Evolutionary conservation across 805 yeast genomes (phyloP).

Genomic region (Geotrichum ghanense): DNA sequence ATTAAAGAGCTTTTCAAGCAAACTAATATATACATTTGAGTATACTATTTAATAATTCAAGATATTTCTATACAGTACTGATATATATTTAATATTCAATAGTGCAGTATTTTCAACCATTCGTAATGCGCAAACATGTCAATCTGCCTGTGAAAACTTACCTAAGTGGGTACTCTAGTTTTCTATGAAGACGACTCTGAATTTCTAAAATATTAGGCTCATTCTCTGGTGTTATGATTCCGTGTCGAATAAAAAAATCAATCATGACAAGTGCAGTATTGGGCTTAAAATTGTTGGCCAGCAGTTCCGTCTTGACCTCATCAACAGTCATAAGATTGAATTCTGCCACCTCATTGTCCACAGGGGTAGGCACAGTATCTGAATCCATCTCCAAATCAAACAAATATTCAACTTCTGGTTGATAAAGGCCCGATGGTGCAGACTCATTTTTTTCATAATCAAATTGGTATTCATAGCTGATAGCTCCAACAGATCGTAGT

Average conservation of each 20-base stretch:
- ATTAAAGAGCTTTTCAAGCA: too few relatives aligned
- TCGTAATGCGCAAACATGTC: too few relatives aligned
- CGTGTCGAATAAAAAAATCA: conserved; percentile 84
- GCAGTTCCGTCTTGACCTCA: conserved; percentile 42
- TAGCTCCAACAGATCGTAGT: conserved; percentile 46
- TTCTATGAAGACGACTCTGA: conserved; percentile 49
- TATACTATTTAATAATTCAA: too few relatives aligned
- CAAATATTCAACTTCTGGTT: conserved; percentile 79
- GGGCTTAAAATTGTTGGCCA: conserved; percentile 66
- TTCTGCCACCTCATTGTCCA: conserved; percentile 66
- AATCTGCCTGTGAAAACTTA: too few relatives aligned
- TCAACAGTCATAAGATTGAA: conserved; percentile 53
- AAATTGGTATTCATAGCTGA: conserved; percentile 40
- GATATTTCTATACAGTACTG: too few relatives aligned
- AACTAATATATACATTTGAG: too few relatives aligned
- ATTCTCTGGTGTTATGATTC: conserved; percentile 49
- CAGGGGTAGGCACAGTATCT: conserved; percentile 39
- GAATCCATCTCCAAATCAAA: conserved; percentile 57
- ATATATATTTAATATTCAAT: too few relatives aligned
- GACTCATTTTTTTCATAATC: conserved; percentile 22
- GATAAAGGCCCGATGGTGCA: conserved; percentile 40
- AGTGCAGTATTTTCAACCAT: too few relatives aligned
- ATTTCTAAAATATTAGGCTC: conserved; percentile 62
- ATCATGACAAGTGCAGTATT: conserved; percentile 72
- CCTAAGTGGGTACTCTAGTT: conserved; percentile 53